Evolutionary conservation across 2,329 filamentous ascomycete species (phyloP), one percentile per base, ranked within the genome.

Genomic region (Exophiala alcalophila): DNA sequence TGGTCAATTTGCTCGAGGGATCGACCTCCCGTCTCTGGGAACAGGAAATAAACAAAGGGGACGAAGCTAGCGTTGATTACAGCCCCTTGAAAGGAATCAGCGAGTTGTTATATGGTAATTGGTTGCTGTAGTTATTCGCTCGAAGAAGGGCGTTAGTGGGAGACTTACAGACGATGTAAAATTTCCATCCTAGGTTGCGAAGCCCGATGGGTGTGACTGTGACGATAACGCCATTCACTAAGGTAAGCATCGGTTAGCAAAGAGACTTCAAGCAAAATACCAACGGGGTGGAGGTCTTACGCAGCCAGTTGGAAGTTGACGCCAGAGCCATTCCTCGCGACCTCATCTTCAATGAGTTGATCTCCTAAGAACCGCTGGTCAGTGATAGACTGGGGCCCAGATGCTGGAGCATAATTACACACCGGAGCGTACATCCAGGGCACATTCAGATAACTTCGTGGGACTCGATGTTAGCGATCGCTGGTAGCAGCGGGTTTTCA

Each of bases 101-200:
- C 10, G n/a, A 15, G 15, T 5, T 4, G 15, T 4, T 4, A 33
- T 14, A 16, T 5, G 15, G 5, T 14, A 14, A n/a, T 9, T 33
- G 30, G n/a, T 33, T 6, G 10, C 15, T 5, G 15, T 14, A 33
- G 30, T n/a, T n/a, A n/a, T n/a, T n/a, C n/a, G n/a, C n/a, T n/a
- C n/a, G n/a, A n/a, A n/a, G n/a, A n/a, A n/a, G n/a, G n/a, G n/a
- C n/a, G n/a, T n/a, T n/a, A n/a, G n/a, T n/a, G 23, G 20, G 20
- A 18, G 30, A 33, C 30, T 14, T 20, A 59, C 74, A 80, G 50
- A 78, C 66, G 23, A 78, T 66, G 61, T 71, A 78, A 39, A 72
- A 78, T 40, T 67, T 69, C 66, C 72, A 78, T 4, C 69, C 63
- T 0, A 77, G 61, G 15, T 67, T 71, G 15, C 67, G 58, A 12